These are phyloP conservation scores for Chloromonas sp. DNA, from an alignment of 163 green algal genomes.

Conservation along the genomic window DNA sequence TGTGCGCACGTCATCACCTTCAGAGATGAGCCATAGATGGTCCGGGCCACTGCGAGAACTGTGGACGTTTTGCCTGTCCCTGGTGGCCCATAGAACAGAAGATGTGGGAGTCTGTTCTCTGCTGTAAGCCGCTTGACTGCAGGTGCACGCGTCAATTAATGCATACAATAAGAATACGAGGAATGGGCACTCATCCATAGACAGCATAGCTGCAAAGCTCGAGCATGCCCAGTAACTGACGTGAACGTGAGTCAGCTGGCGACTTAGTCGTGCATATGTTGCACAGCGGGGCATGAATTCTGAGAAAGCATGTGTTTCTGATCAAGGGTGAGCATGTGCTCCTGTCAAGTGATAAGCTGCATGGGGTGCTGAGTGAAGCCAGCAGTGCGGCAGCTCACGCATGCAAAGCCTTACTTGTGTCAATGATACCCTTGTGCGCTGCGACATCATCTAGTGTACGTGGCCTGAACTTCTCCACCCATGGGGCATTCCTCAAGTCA, in stretches of 20 bases:
- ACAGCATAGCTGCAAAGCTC: too few relatives aligned
- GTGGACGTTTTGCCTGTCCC: conserved; percentile 97
- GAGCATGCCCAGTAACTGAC: too few relatives aligned
- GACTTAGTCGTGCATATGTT: too few relatives aligned
- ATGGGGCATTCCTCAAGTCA: conserved; percentile 38
- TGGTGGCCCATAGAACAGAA: conserved; percentile 98
- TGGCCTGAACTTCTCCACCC: conserved; percentile 95
- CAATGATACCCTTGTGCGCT: conserved; percentile 94
- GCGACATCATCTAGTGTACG: conserved; percentile 91
- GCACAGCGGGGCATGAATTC: too few relatives aligned
- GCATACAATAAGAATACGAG: too few relatives aligned
- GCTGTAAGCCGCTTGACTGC: conserved; percentile 87
- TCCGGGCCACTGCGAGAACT: conserved; percentile 83
- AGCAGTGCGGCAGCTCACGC: too few relatives aligned
- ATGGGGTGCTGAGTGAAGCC: too few relatives aligned
- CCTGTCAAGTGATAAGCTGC: too few relatives aligned
- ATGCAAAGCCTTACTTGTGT: conserved; percentile 73
- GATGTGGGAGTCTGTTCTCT: conserved; percentile 90
- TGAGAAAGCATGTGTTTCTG: too few relatives aligned
- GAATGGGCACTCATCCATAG: too few relatives aligned
- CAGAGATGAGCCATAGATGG: conserved; percentile 81
- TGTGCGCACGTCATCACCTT: background rate
- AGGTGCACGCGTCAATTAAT: background rate
- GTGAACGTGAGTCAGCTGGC: too few relatives aligned
- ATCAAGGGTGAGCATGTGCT: too few relatives aligned